A percentile compares a stretch with the other conserved stretches of the same genome.
Evolutionary conservation across 495 filamentous ascomycete species (phyloP).

Genomic region (Neurospora cerealis): DNA sequence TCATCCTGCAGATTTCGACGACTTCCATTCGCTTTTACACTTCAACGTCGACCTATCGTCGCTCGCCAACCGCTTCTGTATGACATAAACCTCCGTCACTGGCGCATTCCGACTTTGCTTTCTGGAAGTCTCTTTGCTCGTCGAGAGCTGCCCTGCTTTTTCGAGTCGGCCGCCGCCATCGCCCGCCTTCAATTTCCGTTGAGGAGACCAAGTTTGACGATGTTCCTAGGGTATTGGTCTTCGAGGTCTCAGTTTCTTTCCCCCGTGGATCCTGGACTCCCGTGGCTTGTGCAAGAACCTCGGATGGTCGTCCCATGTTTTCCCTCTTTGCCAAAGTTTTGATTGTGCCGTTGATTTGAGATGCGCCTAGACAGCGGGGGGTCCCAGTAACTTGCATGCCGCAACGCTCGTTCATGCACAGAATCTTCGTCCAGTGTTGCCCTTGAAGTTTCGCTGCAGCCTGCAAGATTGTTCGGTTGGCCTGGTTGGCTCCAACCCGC

Average conservation of each 20-base stretch:
- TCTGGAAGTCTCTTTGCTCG: constrained; percentile 1
- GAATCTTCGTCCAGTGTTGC: constrained; percentile 16
- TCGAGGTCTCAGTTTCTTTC: neutral
- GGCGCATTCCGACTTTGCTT: neutral
- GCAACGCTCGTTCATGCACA: constrained; percentile 21
- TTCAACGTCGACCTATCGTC: neutral
- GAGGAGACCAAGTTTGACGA: neutral
- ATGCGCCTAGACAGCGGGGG: neutral
- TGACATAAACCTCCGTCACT: constrained; percentile 13
- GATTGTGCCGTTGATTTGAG: neutral
- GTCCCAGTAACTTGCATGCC: constrained; percentile 1
- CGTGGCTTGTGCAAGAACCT: neutral
- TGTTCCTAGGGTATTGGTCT: neutral
- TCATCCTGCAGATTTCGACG: constrained; percentile 39
- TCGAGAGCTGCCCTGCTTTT: constrained; percentile 5
- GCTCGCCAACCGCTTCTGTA: constrained; percentile 10
- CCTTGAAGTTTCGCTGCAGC: neutral
- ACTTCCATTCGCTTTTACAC: constrained; percentile 23
- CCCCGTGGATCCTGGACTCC: neutral
- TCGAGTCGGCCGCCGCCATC: neutral
- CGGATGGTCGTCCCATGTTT: neutral
- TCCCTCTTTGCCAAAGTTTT: neutral
- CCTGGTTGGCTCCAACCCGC: neutral
- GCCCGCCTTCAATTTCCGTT: neutral
- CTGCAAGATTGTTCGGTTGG: neutral